phyloP scores from a whole-genome alignment of 2,329 filamentous ascomycete species.

The Ophiostoma novo-ulmi region DNA sequence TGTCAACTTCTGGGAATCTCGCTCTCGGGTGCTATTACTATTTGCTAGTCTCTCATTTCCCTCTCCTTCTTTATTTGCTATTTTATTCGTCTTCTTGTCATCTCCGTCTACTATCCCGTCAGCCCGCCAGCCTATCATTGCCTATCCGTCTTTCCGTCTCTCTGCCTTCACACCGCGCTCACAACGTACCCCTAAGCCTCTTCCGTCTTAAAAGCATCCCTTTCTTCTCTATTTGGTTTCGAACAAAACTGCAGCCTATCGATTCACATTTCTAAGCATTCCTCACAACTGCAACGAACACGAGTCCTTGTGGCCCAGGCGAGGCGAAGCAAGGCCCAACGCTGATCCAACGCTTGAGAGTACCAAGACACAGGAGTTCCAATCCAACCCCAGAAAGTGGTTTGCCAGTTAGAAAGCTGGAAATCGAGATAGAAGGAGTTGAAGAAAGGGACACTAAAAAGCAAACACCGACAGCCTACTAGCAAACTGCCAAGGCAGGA shows the following conservation, averaged over 20 bases:
- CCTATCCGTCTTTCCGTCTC: not conserved
- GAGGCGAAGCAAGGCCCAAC: constrained; percentile 19
- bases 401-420: not conserved
- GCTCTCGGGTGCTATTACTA: not conserved
- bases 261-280: not conserved
- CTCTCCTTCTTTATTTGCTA: not conserved
- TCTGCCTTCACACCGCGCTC: not conserved
- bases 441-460: not conserved
- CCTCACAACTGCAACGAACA: not conserved
- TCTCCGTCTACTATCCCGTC: not conserved
- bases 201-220: not conserved
- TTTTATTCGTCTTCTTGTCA: not conserved
- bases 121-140: not conserved
- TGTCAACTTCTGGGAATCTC: not conserved
- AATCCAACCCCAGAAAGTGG: not conserved
- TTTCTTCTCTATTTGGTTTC: not conserved
- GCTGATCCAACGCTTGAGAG: not conserved
- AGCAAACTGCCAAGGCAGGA: constrained; percentile 5
- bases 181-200: not conserved
- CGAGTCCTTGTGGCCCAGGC: constrained; percentile 5
- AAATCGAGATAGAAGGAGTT: not conserved
- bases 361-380: not conserved
- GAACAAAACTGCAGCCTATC: constrained; percentile 1
- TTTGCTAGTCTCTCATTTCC: not conserved
- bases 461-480: not conserved